These are phyloP conservation scores for Trichosporon inkin DNA, from an alignment of 1,284 basidiomycete genomes.

Conservation along the genomic window DNA sequence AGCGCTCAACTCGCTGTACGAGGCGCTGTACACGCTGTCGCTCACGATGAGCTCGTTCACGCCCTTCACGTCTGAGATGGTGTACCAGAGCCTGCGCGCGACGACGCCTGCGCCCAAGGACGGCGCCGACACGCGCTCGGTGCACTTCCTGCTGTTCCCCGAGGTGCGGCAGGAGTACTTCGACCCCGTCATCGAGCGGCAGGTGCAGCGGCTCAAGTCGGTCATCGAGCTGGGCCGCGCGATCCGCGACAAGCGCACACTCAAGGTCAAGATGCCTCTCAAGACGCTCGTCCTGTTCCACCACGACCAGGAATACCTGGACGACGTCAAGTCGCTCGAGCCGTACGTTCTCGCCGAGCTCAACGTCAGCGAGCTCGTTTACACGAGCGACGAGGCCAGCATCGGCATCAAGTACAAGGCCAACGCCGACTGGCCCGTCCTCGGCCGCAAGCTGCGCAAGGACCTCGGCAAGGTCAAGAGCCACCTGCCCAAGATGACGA, in stretches of 20 bases:
- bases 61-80: slow-evolving; percentile 94
- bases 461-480: slow-evolving; percentile 88
- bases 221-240: slow-evolving; percentile 90
- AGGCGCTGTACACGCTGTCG: slow-evolving; percentile 89
- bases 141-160: slow-evolving; percentile 96
- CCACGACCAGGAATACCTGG: slow-evolving; percentile 74
- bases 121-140: slow-evolving; percentile 73
- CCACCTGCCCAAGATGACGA: slow-evolving; percentile 73
- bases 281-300: slow-evolving; percentile 95
- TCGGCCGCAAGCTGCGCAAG: slow-evolving; percentile 91
- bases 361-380: slow-evolving; percentile 84
- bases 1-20: slow-evolving; percentile 94
- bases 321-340: slow-evolving; percentile 78
- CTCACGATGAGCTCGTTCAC: slow-evolving; percentile 97
- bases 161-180: slow-evolving; percentile 92
- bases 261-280: slow-evolving; percentile 83
- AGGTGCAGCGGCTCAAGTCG: slow-evolving; percentile 89
- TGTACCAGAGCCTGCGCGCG: slow-evolving; percentile 83
- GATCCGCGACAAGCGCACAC: slow-evolving; percentile 79
- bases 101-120: slow-evolving; percentile 76
- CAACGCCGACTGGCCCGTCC: slow-evolving; percentile 89
- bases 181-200: slow-evolving; percentile 90
- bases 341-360: slow-evolving; percentile 92
- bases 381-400: slow-evolving; percentile 79
- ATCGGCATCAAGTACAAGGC: slow-evolving; percentile 90